Evolutionary conservation across 2,329 filamentous ascomycete genomes (phyloP).

Genomic region (Penicillium sp.): DNA sequence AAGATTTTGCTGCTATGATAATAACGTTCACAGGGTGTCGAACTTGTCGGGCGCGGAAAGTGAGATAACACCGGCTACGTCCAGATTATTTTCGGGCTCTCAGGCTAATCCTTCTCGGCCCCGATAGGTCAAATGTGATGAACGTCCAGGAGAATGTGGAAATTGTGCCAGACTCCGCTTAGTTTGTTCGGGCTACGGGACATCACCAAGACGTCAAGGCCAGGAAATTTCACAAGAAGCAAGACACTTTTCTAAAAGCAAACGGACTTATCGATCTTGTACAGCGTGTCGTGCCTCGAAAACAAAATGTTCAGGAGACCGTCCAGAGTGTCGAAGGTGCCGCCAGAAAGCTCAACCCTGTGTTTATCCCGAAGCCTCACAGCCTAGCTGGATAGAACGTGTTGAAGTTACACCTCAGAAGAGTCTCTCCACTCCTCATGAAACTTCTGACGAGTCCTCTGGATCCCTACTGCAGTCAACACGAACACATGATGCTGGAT

Average conservation of each 20-base stretch:
- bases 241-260: slow-evolving; percentile 14
- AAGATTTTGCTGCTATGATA: background rate
- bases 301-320: slow-evolving; percentile 29
- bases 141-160: slow-evolving; percentile 24
- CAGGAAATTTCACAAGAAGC: slow-evolving; percentile 2
- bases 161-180: slow-evolving; percentile 28
- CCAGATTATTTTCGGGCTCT: background rate
- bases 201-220: slow-evolving; percentile 9
- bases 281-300: slow-evolving; percentile 25
- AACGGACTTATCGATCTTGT: slow-evolving; percentile 28
- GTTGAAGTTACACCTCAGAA: slow-evolving; percentile 10
- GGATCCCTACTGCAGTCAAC: background rate
- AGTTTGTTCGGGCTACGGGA: slow-evolving; percentile 24
- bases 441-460: background rate
- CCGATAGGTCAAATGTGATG: slow-evolving; percentile 28
- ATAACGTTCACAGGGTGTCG: slow-evolving; percentile 22
- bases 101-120: background rate
- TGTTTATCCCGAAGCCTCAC: slow-evolving; percentile 24
- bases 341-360: slow-evolving; percentile 15
- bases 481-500: background rate
- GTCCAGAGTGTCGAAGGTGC: slow-evolving; percentile 25
- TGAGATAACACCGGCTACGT: slow-evolving; percentile 7
- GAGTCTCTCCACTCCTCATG: background rate
- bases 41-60: slow-evolving; percentile 30
- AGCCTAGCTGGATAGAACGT: slow-evolving; percentile 26